Percentiles rank a stretch among this genome's conserved stretches.
These are phyloP conservation scores for Penicillium macrosclerotiorum DNA, from an alignment of 495 filamentous ascomycete species.

Conservation along the genomic window DNA sequence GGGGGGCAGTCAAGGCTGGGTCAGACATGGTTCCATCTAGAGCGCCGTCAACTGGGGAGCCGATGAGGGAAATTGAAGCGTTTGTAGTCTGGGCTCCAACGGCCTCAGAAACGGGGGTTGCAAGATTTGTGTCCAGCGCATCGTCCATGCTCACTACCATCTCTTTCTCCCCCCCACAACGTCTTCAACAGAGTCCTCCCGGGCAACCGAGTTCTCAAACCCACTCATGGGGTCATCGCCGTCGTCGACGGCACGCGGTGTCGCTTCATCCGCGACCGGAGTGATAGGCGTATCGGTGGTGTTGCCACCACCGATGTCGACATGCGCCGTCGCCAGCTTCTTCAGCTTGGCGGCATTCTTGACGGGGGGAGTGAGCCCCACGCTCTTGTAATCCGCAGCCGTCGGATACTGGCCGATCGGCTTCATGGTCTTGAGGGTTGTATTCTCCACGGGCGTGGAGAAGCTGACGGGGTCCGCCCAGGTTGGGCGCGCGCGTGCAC, in stretches of 20 bases:
- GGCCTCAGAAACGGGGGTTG: conserved; percentile 14
- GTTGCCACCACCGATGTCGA: conserved; percentile 4
- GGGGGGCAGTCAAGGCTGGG: conserved; percentile 1
- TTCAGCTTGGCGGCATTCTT: conserved; percentile 2
- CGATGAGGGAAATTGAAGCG: conserved; percentile 7
- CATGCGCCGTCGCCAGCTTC: conserved; percentile 3
- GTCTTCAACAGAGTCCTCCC: conserved; percentile 7
- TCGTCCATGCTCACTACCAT: conserved; percentile 4
- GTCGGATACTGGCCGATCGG: conserved; percentile 29
- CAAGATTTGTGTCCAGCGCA: conserved; percentile 4
- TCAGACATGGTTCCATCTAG: conserved; percentile 8
- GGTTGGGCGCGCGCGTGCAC: conserved; percentile 12
- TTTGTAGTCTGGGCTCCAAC: conserved; percentile 1
- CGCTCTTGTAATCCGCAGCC: conserved; percentile 21
- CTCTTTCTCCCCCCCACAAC: not conserved
- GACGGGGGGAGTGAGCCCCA: conserved; percentile 15
- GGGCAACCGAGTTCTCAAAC: not conserved
- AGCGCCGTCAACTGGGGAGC: conserved; percentile 5
- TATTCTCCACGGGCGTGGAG: conserved; percentile 8
- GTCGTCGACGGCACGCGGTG: conserved; percentile 8
- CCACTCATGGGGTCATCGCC: conserved; percentile 1
- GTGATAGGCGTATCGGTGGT: conserved; percentile 15
- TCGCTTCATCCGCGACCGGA: conserved; percentile 15
- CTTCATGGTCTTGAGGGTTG: conserved; percentile 17
- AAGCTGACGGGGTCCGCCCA: conserved; percentile 9